A percentile compares a stretch with the other conserved stretches of the same genome.
Conservation (phyloP, 257 asterid species). For the Orobanche coerulescens region DNA sequence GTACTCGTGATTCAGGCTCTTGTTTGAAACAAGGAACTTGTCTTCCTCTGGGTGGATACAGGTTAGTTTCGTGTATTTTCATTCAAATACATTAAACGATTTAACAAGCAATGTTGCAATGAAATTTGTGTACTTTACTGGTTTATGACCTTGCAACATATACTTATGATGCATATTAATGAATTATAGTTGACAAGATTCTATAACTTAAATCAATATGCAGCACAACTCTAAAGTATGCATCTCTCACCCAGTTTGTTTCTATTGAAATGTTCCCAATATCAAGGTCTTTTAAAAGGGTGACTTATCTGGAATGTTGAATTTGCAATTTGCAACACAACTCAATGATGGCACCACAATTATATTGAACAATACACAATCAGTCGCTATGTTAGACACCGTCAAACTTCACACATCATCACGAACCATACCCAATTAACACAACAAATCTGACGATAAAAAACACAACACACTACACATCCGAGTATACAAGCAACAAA, state of each 20-base stretch:
- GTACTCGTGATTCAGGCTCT: slow-evolving; percentile 77
- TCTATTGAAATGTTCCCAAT: background rate
- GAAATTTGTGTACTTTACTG: background rate
- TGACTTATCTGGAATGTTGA: background rate
- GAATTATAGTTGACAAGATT: background rate
- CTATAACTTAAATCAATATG: too few species aligned
- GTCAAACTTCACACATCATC: too few species aligned
- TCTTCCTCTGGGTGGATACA: slow-evolving; percentile 98
- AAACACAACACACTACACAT: too few species aligned
- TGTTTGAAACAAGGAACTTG: slow-evolving; percentile 83
- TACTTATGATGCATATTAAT: background rate
- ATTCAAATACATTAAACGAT: background rate
- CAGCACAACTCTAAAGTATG: too few species aligned
- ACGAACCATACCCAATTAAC: too few species aligned
- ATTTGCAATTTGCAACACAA: slow-evolving; percentile 9
- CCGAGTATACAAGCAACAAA: too few species aligned
- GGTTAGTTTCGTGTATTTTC: slow-evolving; percentile 42
- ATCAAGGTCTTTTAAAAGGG: background rate
- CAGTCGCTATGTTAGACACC: too few species aligned
- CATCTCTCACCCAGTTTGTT: too few species aligned
- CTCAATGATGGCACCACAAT: too few species aligned
- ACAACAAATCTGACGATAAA: too few species aligned
- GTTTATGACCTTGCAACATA: background rate
- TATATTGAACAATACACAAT: too few species aligned
- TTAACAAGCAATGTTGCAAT: slow-evolving; percentile 1